phyloP scores from a whole-genome alignment of 257 asterid species.

The Perilla frutescens region DNA sequence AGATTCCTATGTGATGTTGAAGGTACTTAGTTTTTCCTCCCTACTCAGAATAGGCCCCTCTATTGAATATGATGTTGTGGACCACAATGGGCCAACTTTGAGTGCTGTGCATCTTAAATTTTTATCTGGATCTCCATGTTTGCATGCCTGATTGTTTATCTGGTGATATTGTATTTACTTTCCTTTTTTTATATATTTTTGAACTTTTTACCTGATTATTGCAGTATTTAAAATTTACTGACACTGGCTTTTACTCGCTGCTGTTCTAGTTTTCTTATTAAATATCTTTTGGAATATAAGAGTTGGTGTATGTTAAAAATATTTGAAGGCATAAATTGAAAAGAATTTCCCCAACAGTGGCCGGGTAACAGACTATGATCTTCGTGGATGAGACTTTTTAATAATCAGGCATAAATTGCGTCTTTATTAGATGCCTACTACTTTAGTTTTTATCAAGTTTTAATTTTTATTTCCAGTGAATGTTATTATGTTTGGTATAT shows the following conservation, averaged over 20 bases:
- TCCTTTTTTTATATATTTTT: background rate
- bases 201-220: background rate
- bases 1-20: conserved; percentile 83
- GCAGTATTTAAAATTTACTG: background rate
- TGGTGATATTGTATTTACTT: conserved; percentile 1
- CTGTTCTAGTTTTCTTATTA: background rate
- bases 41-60: conserved; percentile 14
- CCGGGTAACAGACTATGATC: background rate
- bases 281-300: background rate
- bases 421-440: conserved; percentile 1
- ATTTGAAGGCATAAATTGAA: background rate
- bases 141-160: conserved; percentile 23
- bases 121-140: conserved; percentile 14
- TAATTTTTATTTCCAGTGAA: conserved; percentile 15
- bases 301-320: background rate
- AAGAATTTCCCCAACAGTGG: background rate
- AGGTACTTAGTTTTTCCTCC: conserved; percentile 50
- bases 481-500: conserved; percentile 26
- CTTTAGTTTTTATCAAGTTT: conserved; percentile 7
- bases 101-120: background rate
- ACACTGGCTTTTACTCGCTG: background rate
- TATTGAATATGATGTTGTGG: background rate
- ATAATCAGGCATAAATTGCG: background rate
- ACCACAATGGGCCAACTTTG: conserved; percentile 1
- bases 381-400: background rate